Evolutionary conservation across 2,329 filamentous ascomycete species (phyloP).

Genomic region (Fusarium nurragi): DNA sequence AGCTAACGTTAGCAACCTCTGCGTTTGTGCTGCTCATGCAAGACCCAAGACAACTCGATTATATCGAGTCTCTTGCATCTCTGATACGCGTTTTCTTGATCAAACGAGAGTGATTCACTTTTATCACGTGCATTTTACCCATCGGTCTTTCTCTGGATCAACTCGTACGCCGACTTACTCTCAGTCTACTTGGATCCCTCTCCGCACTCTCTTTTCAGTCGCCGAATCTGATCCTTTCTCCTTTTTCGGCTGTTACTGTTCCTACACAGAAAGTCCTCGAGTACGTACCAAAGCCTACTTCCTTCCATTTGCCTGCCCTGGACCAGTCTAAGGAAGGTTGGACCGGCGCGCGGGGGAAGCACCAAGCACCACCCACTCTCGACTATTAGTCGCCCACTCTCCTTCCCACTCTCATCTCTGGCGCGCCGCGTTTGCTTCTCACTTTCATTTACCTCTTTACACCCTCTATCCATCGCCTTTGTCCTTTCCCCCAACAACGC

Average conservation of each 20-base stretch:
- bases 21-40: constrained; percentile 8
- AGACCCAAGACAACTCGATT: constrained; percentile 1
- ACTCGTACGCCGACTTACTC: background rate
- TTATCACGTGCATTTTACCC: background rate
- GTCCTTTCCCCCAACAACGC: constrained; percentile 1
- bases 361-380: constrained; percentile 24
- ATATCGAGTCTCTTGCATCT: constrained; percentile 1
- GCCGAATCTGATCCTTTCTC: constrained; percentile 22
- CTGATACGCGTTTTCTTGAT: constrained; percentile 7
- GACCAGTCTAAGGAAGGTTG: constrained; percentile 25
- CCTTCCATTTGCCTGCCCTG: constrained; percentile 14
- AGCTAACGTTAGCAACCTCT: constrained; percentile 2
- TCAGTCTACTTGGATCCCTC: background rate
- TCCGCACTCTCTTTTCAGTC: constrained; percentile 11
- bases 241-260: constrained; percentile 28
- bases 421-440: constrained; percentile 38
- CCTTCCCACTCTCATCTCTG: constrained; percentile 33
- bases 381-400: constrained; percentile 34
- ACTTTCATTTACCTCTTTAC: constrained; percentile 23
- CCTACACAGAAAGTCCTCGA: constrained; percentile 13
- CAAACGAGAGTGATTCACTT: constrained; percentile 15
- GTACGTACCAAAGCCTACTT: constrained; percentile 30
- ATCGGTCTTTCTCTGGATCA: background rate
- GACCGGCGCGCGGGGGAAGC: constrained; percentile 37
- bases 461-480: constrained; percentile 7